Conservation (phyloP, 768 basidiomycete genomes). For the Mycena indigotica region DNA sequence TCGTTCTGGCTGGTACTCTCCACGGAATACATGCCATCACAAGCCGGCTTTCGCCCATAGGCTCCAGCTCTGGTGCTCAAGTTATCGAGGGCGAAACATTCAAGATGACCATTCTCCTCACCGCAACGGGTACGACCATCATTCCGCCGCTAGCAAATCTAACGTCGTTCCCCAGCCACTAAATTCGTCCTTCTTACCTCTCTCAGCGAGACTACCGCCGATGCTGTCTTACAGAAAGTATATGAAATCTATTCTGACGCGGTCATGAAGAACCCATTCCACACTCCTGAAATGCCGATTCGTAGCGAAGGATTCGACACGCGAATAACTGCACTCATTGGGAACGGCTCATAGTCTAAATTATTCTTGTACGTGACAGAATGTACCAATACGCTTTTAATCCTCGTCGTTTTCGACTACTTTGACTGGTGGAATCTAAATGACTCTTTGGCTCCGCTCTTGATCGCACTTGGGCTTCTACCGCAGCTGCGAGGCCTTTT, state of each 20-base stretch:
- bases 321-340: constrained; percentile 63
- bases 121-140: constrained; percentile 81
- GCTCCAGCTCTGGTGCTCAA: constrained; percentile 82
- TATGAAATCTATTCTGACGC: constrained; percentile 94
- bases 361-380: not conserved
- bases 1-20: constrained; percentile 93
- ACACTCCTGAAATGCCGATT: constrained; percentile 99
- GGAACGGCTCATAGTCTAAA: constrained; percentile 30
- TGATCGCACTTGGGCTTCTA: too few species aligned
- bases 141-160: too few species aligned
- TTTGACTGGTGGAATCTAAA: constrained; percentile 3
- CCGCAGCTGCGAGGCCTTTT: too few species aligned
- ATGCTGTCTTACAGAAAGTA: constrained; percentile 72
- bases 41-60: constrained; percentile 81
- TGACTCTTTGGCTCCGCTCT: too few species aligned
- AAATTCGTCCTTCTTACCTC: constrained; percentile 95
- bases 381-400: not conserved
- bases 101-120: constrained; percentile 90
- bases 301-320: constrained; percentile 87
- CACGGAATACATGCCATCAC: constrained; percentile 99
- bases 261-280: constrained; percentile 99
- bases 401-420: constrained; percentile 4
- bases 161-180: constrained; percentile 52
- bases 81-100: constrained; percentile 96
- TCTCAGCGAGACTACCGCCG: constrained; percentile 69